Base-by-base conservation (phyloP, 2,329 filamentous ascomycete genomes). In the Cytospora piceicola region DNA sequence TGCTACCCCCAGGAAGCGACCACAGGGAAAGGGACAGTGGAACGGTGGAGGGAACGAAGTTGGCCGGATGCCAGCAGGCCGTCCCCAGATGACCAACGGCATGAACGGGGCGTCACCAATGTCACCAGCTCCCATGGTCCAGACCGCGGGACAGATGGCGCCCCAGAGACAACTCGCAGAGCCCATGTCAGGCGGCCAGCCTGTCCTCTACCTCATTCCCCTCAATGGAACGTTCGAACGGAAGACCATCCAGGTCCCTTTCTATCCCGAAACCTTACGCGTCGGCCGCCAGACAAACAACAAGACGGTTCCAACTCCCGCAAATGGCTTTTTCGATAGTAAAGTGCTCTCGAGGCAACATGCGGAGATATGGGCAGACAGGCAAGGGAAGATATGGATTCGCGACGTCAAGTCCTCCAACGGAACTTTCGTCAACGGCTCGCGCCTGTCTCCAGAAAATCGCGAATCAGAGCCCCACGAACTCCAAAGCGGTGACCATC, bases 331-430 rank as follows among this genome's bases (percentile, higher is more conserved):
- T 77, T 99, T 99, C 74, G 95, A 99, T 77, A 98, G 94, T 60
- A 99, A 99, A 78, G 95, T 99, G 30, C 85, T 99, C 29, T 98
- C 95, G 49, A 86, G 95, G 72, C 93, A 97, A 75, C 95, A 99
- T 77, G 95, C 95, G 42, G 95, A 99, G 76, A 91, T 99, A 46
- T 98, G 93, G 88, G 93, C 95, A n/a, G 85, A 88, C 69, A 78
- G 82, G 62, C 89, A 91, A 69, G 94, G 94, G 61, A 96, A 97
- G 75, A 90, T 99, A 53, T 98, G 90, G 86, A 98, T 99, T 71
- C 88, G 94, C 65, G 95, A 99, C 78, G 91, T 99, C 72, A 99
- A 98, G 78, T 98, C 95, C 0, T 99, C 95, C 51, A 99, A 99
- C 75, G 95, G 95, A 66, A 99, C 95, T 0, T 99, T 99, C 77